These are phyloP conservation scores for Paraglomus occultum DNA, from an alignment of 192 early-diverging fungal genomes.

Conservation along the genomic window DNA sequence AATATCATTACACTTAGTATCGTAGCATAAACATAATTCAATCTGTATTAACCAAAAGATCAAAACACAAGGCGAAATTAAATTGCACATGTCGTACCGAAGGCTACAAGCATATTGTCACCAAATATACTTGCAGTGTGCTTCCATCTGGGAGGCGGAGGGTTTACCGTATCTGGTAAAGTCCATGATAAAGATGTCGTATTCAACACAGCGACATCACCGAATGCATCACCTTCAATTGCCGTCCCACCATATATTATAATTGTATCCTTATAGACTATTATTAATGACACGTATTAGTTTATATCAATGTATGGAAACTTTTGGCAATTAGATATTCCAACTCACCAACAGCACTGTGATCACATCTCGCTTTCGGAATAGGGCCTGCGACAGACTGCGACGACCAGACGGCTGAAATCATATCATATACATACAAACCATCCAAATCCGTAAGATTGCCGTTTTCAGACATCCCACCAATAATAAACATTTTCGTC, in stretches of 20 bases:
- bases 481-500: conserved; percentile 8
- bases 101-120: conserved; percentile 27
- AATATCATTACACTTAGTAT: conserved; percentile 4
- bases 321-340: no score
- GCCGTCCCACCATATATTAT: conserved; percentile 32
- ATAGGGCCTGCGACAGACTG: conserved; percentile 9
- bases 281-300: not conserved
- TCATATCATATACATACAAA: conserved; percentile 29
- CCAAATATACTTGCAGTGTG: conserved; percentile 33
- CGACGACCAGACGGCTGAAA: not conserved
- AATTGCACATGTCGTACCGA: conserved; percentile 3
- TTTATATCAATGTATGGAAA: not conserved
- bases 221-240: not conserved
- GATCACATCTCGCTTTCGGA: conserved; percentile 26
- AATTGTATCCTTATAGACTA: conserved; percentile 16
- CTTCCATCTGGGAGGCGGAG: conserved; percentile 15
- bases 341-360: conserved; percentile 25
- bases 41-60: not conserved
- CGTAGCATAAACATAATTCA: not conserved
- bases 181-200: conserved; percentile 16
- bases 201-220: conserved; percentile 32
- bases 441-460: not conserved
- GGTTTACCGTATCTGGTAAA: not conserved
- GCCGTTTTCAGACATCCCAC: not conserved
- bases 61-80: not conserved